phyloP scores from a whole-genome alignment of 352 stramenopile genomes.

The Phytophthora megakarya region DNA sequence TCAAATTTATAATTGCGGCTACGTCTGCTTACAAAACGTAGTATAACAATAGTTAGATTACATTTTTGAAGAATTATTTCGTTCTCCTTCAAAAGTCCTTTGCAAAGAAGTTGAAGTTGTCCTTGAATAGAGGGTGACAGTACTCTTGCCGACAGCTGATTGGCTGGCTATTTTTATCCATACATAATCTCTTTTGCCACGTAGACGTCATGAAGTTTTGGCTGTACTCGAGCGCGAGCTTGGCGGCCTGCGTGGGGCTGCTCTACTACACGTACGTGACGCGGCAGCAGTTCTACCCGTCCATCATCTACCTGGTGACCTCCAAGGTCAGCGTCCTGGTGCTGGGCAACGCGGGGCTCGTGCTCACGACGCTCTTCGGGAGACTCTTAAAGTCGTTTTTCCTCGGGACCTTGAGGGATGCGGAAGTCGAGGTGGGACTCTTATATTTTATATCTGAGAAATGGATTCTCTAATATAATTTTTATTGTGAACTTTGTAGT shows the following conservation, averaged over 20 bases:
- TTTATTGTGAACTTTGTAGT: constrained; percentile 50
- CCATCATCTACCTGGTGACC: constrained; percentile 96
- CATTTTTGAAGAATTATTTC: no score
- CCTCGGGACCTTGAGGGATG: constrained; percentile 75
- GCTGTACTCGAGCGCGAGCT: constrained; percentile 89
- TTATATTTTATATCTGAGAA: constrained; percentile 13
- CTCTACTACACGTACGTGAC: constrained; percentile 94
- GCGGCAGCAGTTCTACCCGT: constrained; percentile 97
- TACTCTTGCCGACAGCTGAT: constrained; percentile 12
- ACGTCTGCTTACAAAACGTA: no score
- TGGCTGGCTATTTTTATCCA: constrained; percentile 11
- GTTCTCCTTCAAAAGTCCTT: no score
- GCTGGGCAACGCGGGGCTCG: constrained; percentile 94
- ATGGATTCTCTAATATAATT: constrained; percentile 6
- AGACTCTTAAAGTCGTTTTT: constrained; percentile 90
- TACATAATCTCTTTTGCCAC: constrained; percentile 30
- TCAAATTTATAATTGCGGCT: no score
- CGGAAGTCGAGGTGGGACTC: constrained; percentile 71
- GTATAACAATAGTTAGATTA: no score
- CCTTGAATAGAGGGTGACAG: constrained; percentile 1
- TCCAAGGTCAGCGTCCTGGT: constrained; percentile 97
- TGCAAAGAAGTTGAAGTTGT: neutral
- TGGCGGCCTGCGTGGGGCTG: constrained; percentile 81
- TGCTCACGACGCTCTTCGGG: constrained; percentile 84
- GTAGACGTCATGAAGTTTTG: constrained; percentile 73